These are phyloP conservation scores for Eimeria maxima DNA, from an alignment of 169 alveolate genomes.

Conservation along the genomic window DNA sequence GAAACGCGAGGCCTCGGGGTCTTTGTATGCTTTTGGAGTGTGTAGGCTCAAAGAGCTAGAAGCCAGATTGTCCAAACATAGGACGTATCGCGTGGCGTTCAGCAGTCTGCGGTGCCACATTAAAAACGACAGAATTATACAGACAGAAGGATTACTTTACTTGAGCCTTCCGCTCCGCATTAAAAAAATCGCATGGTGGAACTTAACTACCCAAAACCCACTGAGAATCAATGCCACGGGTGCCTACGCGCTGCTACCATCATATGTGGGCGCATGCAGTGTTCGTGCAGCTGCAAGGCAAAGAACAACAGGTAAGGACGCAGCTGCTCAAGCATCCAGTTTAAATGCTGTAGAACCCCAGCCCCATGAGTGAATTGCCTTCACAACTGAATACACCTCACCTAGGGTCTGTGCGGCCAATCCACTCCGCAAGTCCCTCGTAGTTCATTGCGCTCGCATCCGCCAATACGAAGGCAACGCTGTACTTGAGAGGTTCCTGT, in stretches of 20 bases:
- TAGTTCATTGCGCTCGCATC: conserved; percentile 67
- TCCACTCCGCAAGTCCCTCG: conserved; percentile 52
- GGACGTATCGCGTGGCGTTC: conserved; percentile 50
- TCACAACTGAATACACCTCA: neutral
- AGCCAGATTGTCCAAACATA: conserved; percentile 45
- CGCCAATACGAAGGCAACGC: conserved; percentile 54
- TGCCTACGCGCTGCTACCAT: neutral
- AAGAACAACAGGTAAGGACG: neutral
- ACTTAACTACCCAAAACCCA: neutral
- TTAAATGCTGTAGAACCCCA: neutral
- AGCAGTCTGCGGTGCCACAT: neutral
- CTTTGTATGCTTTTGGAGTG: conserved; percentile 59
- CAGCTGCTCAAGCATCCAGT: neutral
- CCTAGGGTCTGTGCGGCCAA: conserved; percentile 50
- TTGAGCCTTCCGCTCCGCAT: neutral
- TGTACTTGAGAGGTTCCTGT: neutral
- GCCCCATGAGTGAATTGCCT: neutral
- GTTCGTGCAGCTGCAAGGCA: neutral
- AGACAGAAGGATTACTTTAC: neutral
- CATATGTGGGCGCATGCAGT: neutral
- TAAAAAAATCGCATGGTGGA: neutral
- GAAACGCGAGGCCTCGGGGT: conserved; percentile 46
- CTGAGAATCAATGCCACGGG: neutral
- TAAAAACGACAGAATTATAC: neutral
- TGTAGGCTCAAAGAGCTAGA: conserved; percentile 27